phyloP scores from a whole-genome alignment of 2,329 filamentous ascomycete species.

The Colletotrichum sp. region DNA sequence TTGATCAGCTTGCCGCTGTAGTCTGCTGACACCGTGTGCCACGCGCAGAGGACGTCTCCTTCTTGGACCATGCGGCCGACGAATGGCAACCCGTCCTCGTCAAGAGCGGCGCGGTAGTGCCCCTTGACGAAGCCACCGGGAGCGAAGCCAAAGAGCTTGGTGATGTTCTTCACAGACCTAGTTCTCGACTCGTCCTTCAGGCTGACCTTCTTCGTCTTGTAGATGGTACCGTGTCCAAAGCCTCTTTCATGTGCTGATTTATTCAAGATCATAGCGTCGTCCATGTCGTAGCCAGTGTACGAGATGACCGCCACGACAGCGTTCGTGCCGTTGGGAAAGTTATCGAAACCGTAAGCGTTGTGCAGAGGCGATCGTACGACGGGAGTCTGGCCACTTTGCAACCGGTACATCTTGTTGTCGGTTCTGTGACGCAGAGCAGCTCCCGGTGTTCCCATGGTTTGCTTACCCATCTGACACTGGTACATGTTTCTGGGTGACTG shows the following conservation, averaged over 20 bases:
- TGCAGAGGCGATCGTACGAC: conserved; percentile 91
- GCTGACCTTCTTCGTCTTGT: conserved; percentile 94
- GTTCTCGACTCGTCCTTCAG: conserved; percentile 79
- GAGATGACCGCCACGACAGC: conserved; percentile 97
- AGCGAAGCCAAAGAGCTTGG: conserved; percentile 90
- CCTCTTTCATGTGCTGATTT: conserved; percentile 96
- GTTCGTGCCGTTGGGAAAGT: conserved; percentile 97
- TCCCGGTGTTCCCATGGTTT: conserved; percentile 97
- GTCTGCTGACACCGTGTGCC: conserved; percentile 85
- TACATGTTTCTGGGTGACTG: conserved; percentile 99
- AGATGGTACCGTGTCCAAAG: conserved; percentile 94
- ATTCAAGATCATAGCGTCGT: conserved; percentile 99
- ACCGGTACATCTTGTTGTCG: conserved; percentile 94
- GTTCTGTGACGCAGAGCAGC: conserved; percentile 85
- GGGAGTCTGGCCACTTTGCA: conserved; percentile 96
- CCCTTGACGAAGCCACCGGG: conserved; percentile 76
- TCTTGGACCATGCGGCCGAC: conserved; percentile 80
- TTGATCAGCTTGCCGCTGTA: conserved; percentile 82
- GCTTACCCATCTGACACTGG: conserved; percentile 99
- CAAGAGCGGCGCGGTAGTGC: conserved; percentile 73
- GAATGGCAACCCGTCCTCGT: conserved; percentile 85
- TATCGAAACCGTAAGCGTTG: conserved; percentile 96
- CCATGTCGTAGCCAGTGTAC: conserved; percentile 99
- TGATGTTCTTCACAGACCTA: conserved; percentile 71
- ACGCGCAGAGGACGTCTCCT: conserved; percentile 86